Base-by-base conservation (phyloP, 192 early-diverging fungal genomes). In the Endogone sp. region DNA sequence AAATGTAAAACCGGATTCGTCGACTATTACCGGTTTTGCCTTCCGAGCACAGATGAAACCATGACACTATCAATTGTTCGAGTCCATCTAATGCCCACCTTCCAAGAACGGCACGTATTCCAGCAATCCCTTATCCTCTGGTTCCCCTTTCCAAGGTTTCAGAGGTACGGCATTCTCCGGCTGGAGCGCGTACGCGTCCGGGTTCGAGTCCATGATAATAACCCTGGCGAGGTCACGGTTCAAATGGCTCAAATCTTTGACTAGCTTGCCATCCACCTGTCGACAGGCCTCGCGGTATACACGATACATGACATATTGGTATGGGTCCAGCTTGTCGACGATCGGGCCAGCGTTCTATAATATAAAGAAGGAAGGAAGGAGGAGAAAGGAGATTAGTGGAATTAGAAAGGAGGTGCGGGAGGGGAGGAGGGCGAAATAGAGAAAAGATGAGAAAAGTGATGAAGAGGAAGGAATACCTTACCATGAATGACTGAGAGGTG, bases 201-300 rank as follows among this genome's bases (percentile, higher is more conserved):
- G 89, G 74, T 94, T 90, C 13, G 88, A 91, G 75, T 99, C 98
- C 73, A 99, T 87, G 65, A 97, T 88, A 65, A 99, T 93, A 26
- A 95, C 92, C 79, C 93, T 96, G 68, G 86, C 82, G 65, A 95
- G 78, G 81, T 99, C 97, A 66, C 98, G 90, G 84, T 99, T 99
- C 68, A 97, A 83, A 62, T 92, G 89, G 25, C 86, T 87, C 68
- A 99, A 66, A 80, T 99, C 98, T 77, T 92, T 93, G 78, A 93
- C 87, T 78, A 90, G 81, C 68, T 91, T 86, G 44, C 93, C 92
- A 67, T 97, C 89, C 26, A 91, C 83, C 67, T 95, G 92, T 66
- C 86, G 87, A 70, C 94, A 96, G 49, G 91, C 87, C 75, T 98
- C 98, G 70, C 93, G 91, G 86, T 89, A 98, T 54, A 99, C 82